A percentile compares a stretch with the other conserved stretches of the same genome.
Conservation (phyloP, 208 protist species). For the Trypanosoma cruzi region DNA sequence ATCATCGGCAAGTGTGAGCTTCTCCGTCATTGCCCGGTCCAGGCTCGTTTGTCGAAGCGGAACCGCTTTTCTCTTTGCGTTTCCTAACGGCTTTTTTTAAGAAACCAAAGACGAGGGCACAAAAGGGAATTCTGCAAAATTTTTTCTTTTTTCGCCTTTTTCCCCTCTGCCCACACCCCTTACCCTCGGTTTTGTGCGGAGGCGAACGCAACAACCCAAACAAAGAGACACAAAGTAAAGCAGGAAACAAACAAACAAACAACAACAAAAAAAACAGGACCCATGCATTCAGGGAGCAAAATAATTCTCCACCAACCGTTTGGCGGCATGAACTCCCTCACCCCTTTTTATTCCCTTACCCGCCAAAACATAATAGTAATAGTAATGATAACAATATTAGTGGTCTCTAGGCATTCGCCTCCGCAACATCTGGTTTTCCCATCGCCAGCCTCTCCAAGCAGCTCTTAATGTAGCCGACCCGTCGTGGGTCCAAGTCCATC, state of each 20-base stretch:
- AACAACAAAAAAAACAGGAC: slow-evolving; percentile 28
- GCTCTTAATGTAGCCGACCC: slow-evolving; percentile 61
- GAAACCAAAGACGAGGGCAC: neutral
- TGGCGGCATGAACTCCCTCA: too few relatives aligned
- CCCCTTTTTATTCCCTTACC: neutral
- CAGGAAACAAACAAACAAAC: slow-evolving; percentile 11
- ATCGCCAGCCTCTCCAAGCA: slow-evolving; percentile 69
- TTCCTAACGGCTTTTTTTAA: neutral
- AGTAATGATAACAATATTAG: neutral
- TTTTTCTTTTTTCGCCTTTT: neutral
- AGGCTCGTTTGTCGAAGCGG: neutral
- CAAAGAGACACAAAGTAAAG: neutral
- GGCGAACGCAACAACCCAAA: too few relatives aligned
- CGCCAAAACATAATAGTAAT: neutral
- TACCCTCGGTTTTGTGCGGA: too few relatives aligned
- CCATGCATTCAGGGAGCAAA: neutral
- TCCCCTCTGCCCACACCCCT: too few relatives aligned
- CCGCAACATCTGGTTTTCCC: slow-evolving; percentile 14
- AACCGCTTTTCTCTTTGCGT: neutral
- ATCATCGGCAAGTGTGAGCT: slow-evolving; percentile 83
- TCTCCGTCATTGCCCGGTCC: slow-evolving; percentile 39
- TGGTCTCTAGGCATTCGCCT: slow-evolving; percentile 9
- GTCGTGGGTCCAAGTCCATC: slow-evolving; percentile 75
- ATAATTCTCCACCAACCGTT: neutral
- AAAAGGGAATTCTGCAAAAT: too few relatives aligned